Conservation (phyloP, 305 asterid genomes). For the Ilex paraguariensis region DNA sequence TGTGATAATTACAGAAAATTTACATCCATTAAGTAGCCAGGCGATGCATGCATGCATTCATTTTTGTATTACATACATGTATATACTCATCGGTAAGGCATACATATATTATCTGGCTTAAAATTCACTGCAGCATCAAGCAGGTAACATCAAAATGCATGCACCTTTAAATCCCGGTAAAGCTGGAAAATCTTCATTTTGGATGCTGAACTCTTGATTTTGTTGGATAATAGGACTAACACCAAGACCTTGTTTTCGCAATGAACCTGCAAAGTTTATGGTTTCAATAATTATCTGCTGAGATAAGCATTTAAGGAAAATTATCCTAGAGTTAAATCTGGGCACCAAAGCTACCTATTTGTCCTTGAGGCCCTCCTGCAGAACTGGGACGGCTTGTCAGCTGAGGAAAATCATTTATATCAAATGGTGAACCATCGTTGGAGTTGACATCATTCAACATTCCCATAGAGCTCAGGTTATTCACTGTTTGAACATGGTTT, state of each 20-base stretch:
- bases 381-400: conserved; percentile 69
- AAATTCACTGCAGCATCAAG: conserved; percentile 4
- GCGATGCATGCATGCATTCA: no score
- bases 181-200: conserved; percentile 88
- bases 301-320: no score
- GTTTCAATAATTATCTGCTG: background rate
- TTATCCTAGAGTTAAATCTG: no score
- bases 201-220: conserved; percentile 90
- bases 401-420: conserved; percentile 84
- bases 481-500: conserved; percentile 77
- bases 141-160: conserved; percentile 11
- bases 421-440: conserved; percentile 59
- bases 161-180: conserved; percentile 87
- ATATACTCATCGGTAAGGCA: no score
- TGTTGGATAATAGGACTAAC: conserved; percentile 46
- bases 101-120: no score
- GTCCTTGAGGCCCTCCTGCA: conserved; percentile 78
- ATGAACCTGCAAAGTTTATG: conserved; percentile 43
- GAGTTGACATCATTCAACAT: conserved; percentile 62
- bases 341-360: conserved; percentile 40
- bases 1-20: no score
- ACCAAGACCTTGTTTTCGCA: conserved; percentile 74
- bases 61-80: no score
- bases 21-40: no score
- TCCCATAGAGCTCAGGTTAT: conserved; percentile 55